Base-by-base conservation (phyloP, 2,329 filamentous ascomycete genomes). In the Sordariomycetes sp. region DNA sequence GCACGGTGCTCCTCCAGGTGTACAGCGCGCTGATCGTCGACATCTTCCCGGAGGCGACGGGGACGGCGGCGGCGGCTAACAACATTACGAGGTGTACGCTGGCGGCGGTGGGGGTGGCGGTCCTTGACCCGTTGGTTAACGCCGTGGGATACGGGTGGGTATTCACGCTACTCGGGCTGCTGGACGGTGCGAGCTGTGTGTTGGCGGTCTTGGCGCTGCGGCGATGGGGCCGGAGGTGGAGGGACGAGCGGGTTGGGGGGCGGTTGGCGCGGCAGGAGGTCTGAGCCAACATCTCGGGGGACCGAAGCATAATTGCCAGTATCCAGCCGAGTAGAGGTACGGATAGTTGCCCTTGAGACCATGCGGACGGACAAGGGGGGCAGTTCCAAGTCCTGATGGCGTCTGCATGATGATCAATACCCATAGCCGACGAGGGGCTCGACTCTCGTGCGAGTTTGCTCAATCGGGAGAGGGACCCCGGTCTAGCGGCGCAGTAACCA, bases 1-100 rank as follows among this genome's bases (percentile, higher is more conserved):
- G 7, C 48, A 51, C 48, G 3, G 48, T 51, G 8, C 48, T 51
- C 7, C 48, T 51, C 7, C 48, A 51, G 48, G 20, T 51, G n/a
- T 68, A 74, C 39, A 80, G 72, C 56, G 73, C 76, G 0, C 65
- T 85, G 52, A 69, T 84, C 2, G 72, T 82, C 3, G 81, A 85
- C 61, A 70, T 84, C 8, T 76, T 80, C 58, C 79, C 78, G 0
- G 70, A 70, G 0, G 72, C 71, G 20, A 75, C 79, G 0, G 78
- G 76, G 0, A 76, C 77, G 0, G 80, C 79, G 0, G 78, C 78
- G 1, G 80, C 80, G 0, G 74, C 78, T 0, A 80, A 78, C 59
- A 84, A 84, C 59, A 62, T 85, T 15, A 73, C 76, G 1, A 65
- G 80, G 5, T 84, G 81, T 57, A 6, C 10, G 24, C 48, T 51